Evolutionary conservation across 2,329 filamentous ascomycete genomes (phyloP).

Genomic region (Sarocladiaceae sp.): DNA sequence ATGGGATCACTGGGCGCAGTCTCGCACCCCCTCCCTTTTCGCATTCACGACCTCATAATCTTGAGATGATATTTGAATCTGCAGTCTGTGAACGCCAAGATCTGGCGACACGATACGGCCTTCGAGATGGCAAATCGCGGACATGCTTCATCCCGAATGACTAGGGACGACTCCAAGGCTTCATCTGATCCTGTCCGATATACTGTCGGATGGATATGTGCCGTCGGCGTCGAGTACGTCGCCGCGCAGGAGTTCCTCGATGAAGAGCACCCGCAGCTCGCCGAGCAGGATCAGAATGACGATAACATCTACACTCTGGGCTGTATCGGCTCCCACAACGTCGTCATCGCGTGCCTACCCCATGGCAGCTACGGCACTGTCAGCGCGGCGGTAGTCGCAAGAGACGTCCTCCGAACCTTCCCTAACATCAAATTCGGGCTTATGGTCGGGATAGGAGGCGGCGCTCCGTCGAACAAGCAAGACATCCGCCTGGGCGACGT

Average conservation of each 20-base stretch:
- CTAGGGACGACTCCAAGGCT: no score
- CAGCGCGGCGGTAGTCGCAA: conserved; percentile 20
- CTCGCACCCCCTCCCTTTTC: no score
- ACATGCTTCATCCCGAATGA: no score
- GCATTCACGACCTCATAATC: no score
- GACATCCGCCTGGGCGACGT: conserved; percentile 23
- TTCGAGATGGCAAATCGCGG: no score
- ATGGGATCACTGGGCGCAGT: no score
- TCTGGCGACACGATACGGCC: no score
- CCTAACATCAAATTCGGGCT: conserved; percentile 22
- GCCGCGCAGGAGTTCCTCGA: conserved; percentile 34
- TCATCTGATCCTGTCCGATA: no score
- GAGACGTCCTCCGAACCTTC: conserved; percentile 22
- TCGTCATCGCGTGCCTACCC: conserved; percentile 25
- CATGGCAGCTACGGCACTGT: conserved; percentile 20
- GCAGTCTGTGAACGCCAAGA: no score
- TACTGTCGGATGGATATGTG: conserved; percentile 39
- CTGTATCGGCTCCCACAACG: conserved; percentile 24
- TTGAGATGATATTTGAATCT: no score
- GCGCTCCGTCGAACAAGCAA: conserved; percentile 21
- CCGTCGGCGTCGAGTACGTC: conserved; percentile 27
- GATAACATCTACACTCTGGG: conserved; percentile 26
- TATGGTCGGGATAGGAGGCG: conserved; percentile 28
- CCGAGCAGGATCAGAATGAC: conserved; percentile 14
- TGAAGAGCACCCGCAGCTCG: conserved; percentile 25